Base-by-base conservation (phyloP, 1,284 basidiomycete species). In the Sphagnurus paluster region DNA sequence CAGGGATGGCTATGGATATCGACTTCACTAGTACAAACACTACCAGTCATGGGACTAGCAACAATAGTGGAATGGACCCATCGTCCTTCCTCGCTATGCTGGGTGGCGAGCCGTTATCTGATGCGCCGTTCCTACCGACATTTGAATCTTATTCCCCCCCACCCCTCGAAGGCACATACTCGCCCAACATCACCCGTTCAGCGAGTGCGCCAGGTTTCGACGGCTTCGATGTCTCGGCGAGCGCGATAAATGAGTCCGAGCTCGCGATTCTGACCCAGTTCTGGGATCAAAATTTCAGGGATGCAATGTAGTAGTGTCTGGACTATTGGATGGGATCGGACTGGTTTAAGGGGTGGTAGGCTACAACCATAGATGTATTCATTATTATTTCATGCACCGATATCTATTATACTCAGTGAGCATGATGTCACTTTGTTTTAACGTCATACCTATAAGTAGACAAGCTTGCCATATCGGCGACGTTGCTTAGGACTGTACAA, bases 81-180 rank as follows among this genome's bases (percentile, higher is more conserved):
- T 58, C 55, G 11, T 50, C 55, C 11, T 56, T 57, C 36, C 47
- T 62, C 9, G 57, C 59, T 2, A 63, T 63, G 61, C 29, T 62
- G 17, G 57, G 57, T 14, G 61, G 60, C 8, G 55, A 60, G 17
- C 51, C 56, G 11, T 49, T 63, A 5, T 55, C 59, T 2, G 49
- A 60, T 34, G 48, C 53, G 3, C 61, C 61, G 11, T 61, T 59
- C 44, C 49, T 63, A 14, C 59, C 60, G 8, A 51, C 53, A 6
- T 56, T 56, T 35, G 49, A 54, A 33, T 52, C 46, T n/a, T 42
- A 54, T 14, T 49, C 48, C 1, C 53, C 50, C 0, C 44, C 50
- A 8, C 32, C 14, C 8, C 42, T 26, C 10, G 50, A 48, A 11
- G 35, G 48, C 25, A 33, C 42, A n/a, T 24, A 43, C 8, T 56